Conservation (phyloP, 768 basidiomycete genomes). For the Trametes cingulata region DNA sequence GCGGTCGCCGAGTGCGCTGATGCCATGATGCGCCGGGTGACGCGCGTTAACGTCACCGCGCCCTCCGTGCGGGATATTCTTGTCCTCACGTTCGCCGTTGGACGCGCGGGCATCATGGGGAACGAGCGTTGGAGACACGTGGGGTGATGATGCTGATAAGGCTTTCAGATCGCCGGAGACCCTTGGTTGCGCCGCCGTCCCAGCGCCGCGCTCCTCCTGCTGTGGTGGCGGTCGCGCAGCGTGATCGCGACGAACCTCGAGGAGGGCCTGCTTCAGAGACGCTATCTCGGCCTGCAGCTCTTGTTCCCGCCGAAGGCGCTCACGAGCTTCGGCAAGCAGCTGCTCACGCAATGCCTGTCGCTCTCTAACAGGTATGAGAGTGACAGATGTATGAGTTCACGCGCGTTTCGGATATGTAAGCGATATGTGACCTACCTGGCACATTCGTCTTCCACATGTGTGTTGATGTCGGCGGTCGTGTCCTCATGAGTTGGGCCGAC, state of each 20-base stretch:
- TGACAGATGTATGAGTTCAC: neutral
- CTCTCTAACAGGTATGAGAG: conserved; percentile 1
- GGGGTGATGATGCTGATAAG: conserved; percentile 2
- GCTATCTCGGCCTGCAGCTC: conserved; percentile 15
- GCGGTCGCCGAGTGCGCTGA: neutral
- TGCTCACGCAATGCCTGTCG: conserved; percentile 5
- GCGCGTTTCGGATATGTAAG: neutral
- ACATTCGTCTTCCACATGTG: neutral
- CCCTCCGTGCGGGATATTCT: neutral
- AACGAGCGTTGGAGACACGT: neutral
- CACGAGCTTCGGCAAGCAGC: neutral
- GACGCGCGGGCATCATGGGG: neutral
- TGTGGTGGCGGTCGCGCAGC: neutral
- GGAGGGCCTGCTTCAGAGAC: neutral
- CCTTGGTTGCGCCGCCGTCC: neutral
- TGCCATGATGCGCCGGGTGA: neutral
- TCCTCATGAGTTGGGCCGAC: neutral
- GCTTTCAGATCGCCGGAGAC: neutral
- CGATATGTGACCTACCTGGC: neutral
- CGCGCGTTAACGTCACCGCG: neutral
- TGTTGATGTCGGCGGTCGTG: too few relatives aligned
- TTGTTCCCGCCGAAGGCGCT: conserved; percentile 3
- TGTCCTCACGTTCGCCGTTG: neutral
- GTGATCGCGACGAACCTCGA: neutral
- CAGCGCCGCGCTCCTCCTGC: neutral